Evolutionary conservation across 257 asterid genomes (phyloP).

Genomic region (Nyctanthes arbortristis): DNA sequence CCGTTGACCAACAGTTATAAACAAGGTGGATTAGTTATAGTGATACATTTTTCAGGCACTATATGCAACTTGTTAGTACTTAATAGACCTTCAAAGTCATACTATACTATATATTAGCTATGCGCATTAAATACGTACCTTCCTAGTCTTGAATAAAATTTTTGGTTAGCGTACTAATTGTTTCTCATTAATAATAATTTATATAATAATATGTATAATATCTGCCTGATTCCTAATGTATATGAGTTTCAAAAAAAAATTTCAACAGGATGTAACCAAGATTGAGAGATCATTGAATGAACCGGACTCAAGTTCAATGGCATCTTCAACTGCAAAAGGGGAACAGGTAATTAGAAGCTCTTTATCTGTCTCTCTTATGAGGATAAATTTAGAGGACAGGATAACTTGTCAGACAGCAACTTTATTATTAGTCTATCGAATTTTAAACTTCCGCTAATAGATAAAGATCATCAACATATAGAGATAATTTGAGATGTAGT

Average conservation of each 20-base stretch:
- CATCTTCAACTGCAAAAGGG: constrained; percentile 49
- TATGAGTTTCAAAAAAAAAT: not conserved
- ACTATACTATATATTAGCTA: not conserved
- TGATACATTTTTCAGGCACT: not conserved
- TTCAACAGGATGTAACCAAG: constrained; percentile 30
- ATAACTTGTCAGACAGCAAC: too few species aligned
- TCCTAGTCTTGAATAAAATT: too few species aligned
- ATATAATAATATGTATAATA: not conserved
- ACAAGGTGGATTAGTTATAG: not conserved
- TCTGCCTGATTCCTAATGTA: not conserved
- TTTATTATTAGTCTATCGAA: too few species aligned
- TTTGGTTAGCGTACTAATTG: not conserved
- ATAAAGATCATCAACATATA: not conserved
- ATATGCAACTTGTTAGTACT: not conserved
- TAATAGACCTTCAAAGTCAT: not conserved
- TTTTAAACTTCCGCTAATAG: too few species aligned
- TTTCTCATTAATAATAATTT: not conserved
- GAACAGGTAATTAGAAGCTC: constrained; percentile 35
- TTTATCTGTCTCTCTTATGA: not conserved
- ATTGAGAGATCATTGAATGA: constrained; percentile 51
- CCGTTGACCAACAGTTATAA: not conserved
- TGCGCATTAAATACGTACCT: not conserved
- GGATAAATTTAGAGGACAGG: not conserved
- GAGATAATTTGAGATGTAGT: not conserved
- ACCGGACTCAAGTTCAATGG: constrained; percentile 49